A percentile compares a stretch with the other conserved stretches of the same genome.
Evolutionary conservation across 305 asterid genomes (phyloP).

Genomic region (Solanum hybrid): DNA sequence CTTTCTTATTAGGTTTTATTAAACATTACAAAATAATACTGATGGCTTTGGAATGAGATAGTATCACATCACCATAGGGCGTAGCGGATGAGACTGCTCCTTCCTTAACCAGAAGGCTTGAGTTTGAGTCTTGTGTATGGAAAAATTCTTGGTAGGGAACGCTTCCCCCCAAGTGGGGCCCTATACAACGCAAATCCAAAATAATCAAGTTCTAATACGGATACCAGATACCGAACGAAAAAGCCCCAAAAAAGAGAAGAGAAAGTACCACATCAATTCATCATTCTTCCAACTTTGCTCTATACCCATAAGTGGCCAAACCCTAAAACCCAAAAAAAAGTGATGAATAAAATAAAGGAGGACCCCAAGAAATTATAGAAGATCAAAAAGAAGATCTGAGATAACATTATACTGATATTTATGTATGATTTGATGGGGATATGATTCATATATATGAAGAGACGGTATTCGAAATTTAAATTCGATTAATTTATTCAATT

Average conservation of each 20-base stretch:
- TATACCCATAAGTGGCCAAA: neutral
- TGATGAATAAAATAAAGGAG: neutral
- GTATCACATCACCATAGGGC: neutral
- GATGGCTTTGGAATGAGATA: neutral
- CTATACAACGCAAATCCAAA: neutral
- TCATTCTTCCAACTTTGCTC: neutral
- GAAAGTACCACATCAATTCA: neutral
- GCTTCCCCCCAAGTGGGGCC: neutral
- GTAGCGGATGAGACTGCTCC: neutral
- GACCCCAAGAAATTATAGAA: neutral
- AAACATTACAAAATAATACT: neutral
- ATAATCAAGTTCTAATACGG: neutral
- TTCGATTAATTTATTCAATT: neutral
- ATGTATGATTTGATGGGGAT: constrained; percentile 24
- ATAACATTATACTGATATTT: neutral
- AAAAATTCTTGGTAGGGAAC: neutral
- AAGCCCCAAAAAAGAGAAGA: neutral
- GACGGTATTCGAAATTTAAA: neutral
- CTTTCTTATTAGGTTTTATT: constrained; percentile 1
- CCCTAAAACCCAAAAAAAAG: neutral
- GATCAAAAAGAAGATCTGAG: neutral
- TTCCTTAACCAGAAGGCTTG: neutral
- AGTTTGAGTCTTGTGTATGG: neutral
- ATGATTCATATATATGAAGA: neutral
- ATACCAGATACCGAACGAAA: neutral